phyloP scores from a whole-genome alignment of 129 eudicot genomes.

The Calendula officinalis region DNA sequence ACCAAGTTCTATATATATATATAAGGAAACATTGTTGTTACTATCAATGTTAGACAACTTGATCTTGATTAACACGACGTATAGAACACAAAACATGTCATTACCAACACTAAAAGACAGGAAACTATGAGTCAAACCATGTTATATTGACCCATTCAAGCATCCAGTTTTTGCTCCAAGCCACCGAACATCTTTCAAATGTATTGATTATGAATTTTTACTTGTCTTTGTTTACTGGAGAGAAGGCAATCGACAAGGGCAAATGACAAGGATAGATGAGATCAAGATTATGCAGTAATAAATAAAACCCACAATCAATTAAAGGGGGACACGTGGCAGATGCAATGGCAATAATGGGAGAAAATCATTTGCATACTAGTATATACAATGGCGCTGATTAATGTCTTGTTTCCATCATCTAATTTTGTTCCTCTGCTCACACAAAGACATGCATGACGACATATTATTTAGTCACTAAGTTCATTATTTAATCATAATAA shows the following conservation, averaged over 20 bases:
- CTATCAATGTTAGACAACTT: constrained; percentile 3
- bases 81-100: constrained; percentile 22
- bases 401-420: too few relatives aligned
- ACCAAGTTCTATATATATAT: not conserved
- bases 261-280: constrained; percentile 19
- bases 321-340: too few relatives aligned
- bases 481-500: too few relatives aligned
- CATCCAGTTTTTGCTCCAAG: not conserved
- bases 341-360: too few relatives aligned
- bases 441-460: too few relatives aligned
- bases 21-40: not conserved
- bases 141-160: not conserved
- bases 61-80: constrained; percentile 12
- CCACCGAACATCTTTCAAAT: not conserved
- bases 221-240: not conserved
- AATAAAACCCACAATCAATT: not conserved
- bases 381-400: too few relatives aligned
- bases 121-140: constrained; percentile 4
- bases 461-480: too few relatives aligned
- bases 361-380: too few relatives aligned
- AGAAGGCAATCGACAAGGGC: constrained; percentile 14
- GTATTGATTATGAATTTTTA: not conserved
- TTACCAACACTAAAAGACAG: constrained; percentile 17
- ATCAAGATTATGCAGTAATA: not conserved
- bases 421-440: too few relatives aligned